Conservation (phyloP, 345 rosid genomes). For the Xanthoceras sorbifolium region DNA sequence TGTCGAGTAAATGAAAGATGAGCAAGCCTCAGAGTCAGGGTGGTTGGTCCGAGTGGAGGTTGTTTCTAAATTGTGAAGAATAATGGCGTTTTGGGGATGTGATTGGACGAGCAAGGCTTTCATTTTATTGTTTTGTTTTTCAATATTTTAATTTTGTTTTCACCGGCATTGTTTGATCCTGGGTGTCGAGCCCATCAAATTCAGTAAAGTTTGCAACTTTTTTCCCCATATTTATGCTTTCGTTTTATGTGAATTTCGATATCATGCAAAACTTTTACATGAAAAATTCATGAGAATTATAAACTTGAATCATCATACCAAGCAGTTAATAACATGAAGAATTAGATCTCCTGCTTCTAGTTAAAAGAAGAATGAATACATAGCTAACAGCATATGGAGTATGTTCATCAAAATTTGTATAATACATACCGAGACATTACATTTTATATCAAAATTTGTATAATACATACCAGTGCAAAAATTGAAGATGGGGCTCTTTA, state of each 20-base stretch:
- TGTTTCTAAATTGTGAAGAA: conserved; percentile 15
- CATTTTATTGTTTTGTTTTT: not conserved
- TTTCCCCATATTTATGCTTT: not conserved
- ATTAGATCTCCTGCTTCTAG: no score
- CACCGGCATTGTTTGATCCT: conserved; percentile 11
- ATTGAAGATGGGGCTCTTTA: no score
- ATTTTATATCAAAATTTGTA: no score
- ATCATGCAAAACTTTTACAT: not conserved
- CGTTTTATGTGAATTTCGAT: not conserved
- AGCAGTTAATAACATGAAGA: no score
- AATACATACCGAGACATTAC: no score
- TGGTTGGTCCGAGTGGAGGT: not conserved
- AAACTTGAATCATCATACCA: no score
- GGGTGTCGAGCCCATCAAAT: conserved; percentile 19
- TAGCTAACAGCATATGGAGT: no score
- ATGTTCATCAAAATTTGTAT: no score
- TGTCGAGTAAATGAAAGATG: conserved; percentile 23
- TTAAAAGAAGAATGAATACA: no score
- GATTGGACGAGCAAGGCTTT: conserved; percentile 7
- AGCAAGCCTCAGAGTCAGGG: not conserved
- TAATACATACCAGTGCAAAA: no score
- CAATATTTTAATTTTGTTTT: not conserved
- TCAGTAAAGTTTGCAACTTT: conserved; percentile 20
- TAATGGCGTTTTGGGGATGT: conserved; percentile 25
- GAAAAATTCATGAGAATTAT: no score